A percentile compares a stretch with the other conserved stretches of the same genome.
Evolutionary conservation across 2,329 filamentous ascomycete species (phyloP).

Genomic region (Colletotrichum phormii): DNA sequence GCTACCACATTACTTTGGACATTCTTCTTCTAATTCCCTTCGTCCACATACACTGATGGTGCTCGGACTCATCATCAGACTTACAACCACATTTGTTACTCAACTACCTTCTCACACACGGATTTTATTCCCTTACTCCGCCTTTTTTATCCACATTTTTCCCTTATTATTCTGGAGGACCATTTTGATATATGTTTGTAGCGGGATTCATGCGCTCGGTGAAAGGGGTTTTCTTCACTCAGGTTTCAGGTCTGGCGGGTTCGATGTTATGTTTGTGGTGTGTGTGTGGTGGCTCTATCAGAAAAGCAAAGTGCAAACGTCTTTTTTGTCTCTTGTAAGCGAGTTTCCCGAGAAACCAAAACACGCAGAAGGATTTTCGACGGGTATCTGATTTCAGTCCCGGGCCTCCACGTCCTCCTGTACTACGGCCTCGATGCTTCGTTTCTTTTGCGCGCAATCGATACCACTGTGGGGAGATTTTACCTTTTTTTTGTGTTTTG

Average conservation of each 20-base stretch:
- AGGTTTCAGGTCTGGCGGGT: background rate
- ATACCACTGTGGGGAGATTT: constrained; percentile 25
- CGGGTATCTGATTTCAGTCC: background rate
- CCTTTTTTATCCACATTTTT: background rate
- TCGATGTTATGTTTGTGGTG: background rate
- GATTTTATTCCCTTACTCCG: background rate
- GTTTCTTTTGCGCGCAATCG: background rate
- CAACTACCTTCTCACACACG: background rate
- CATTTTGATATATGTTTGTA: constrained; percentile 31
- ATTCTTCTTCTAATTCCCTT: constrained; percentile 4
- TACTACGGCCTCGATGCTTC: constrained; percentile 19
- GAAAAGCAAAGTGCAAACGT: background rate
- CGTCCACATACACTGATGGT: constrained; percentile 7
- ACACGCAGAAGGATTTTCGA: background rate
- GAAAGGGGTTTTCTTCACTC: background rate
- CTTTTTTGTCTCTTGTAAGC: background rate
- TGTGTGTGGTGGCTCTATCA: background rate
- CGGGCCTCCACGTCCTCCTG: background rate
- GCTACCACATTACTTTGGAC: background rate
- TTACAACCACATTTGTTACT: background rate
- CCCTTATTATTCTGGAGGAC: constrained; percentile 23
- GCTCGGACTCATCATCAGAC: background rate
- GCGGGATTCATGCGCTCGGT: background rate
- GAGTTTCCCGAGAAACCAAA: background rate
- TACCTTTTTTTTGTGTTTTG: background rate